Conservation (phyloP, 164 flowering plant genomes). For the Nymphaea colorata region DNA sequence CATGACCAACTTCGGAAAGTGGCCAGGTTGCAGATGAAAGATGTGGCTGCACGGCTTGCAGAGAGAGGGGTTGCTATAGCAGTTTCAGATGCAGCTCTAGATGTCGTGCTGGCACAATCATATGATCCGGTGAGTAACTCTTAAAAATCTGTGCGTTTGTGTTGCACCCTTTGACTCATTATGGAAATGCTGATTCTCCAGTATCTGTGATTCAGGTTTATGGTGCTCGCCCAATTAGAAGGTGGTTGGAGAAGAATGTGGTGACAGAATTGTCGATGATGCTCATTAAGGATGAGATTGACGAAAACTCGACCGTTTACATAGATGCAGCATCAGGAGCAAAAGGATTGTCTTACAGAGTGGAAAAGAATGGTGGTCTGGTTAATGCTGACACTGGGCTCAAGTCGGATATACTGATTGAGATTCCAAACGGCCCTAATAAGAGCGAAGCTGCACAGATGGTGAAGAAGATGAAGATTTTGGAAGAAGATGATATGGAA, state of each 20-base stretch:
- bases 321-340: conserved; percentile 41
- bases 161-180: no score
- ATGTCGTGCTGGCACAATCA: conserved; percentile 53
- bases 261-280: conserved; percentile 76
- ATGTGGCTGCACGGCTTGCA: conserved; percentile 69
- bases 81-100: conserved; percentile 71
- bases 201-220: conserved; percentile 35
- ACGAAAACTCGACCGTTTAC: conserved; percentile 83
- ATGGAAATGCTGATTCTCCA: neutral
- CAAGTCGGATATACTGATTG: conserved; percentile 43
- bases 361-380: conserved; percentile 50
- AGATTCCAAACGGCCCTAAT: conserved; percentile 27
- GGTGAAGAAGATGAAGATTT: conserved; percentile 56
- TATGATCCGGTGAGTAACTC: conserved; percentile 65
- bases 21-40: conserved; percentile 72
- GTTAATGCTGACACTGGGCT: conserved; percentile 45
- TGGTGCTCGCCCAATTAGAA: conserved; percentile 86
- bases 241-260: conserved; percentile 85
- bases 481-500: conserved; percentile 1
- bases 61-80: conserved; percentile 82
- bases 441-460: conserved; percentile 29
- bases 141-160: no score
- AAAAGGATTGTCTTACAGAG: conserved; percentile 9
- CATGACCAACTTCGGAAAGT: conserved; percentile 71
- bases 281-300: conserved; percentile 69